A percentile compares a stretch with the other conserved stretches of the same genome.
phyloP scores from a whole-genome alignment of 2,329 filamentous ascomycete genomes.

The Penicillium sp. region DNA sequence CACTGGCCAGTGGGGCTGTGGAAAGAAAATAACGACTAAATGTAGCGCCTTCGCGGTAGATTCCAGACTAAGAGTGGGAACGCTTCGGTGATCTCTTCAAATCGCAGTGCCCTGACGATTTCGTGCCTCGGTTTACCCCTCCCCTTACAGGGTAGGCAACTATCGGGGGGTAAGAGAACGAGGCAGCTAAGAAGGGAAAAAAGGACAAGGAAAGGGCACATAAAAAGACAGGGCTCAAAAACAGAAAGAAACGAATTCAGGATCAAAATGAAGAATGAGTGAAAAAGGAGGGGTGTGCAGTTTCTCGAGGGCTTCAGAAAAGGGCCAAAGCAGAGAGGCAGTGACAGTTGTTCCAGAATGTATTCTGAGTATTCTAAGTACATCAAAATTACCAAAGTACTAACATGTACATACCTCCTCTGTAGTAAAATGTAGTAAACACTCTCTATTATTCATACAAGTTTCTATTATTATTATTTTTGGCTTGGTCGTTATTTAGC shows the following conservation, averaged over 20 bases:
- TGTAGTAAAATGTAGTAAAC: too few relatives aligned
- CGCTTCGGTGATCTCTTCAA: slow-evolving; percentile 7
- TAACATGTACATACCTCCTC: background rate
- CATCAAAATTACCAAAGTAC: slow-evolving; percentile 7
- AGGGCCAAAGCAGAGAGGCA: slow-evolving; percentile 13
- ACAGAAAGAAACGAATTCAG: background rate
- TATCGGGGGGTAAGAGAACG: background rate
- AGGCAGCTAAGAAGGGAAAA: background rate
- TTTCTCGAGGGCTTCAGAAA: slow-evolving; percentile 17
- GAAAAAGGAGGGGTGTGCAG: slow-evolving; percentile 20
- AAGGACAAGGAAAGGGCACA: slow-evolving; percentile 5
- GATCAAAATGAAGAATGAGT: slow-evolving; percentile 22
- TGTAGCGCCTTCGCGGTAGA: slow-evolving; percentile 23
- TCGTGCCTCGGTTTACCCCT: background rate
- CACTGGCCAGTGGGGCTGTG: slow-evolving; percentile 25
- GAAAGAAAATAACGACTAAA: slow-evolving; percentile 11
- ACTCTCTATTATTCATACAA: too few relatives aligned
- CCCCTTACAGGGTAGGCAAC: background rate
- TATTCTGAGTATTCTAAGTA: slow-evolving; percentile 21
- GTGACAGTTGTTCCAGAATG: background rate
- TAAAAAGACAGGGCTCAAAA: background rate
- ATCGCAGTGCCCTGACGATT: slow-evolving; percentile 6
- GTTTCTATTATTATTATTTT: too few relatives aligned
- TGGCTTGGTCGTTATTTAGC: too few relatives aligned
- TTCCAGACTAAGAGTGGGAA: slow-evolving; percentile 18